Percentiles rank a stretch among this genome's conserved stretches.
phyloP scores from a whole-genome alignment of 1,284 basidiomycete species.

The Papiliotrema flavescens region DNA sequence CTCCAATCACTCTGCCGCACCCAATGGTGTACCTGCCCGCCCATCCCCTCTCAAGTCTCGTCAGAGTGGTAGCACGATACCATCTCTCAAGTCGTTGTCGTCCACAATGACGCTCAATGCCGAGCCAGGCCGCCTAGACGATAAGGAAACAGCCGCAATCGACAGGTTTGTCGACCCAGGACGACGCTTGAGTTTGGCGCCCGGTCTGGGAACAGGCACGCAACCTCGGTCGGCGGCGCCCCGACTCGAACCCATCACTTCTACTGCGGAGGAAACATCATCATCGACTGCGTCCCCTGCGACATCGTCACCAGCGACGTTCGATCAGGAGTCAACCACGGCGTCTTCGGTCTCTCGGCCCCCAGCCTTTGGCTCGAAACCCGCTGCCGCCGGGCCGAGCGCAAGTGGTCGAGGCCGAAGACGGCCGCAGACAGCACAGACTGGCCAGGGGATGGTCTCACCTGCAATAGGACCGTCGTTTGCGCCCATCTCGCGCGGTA shows the following conservation, averaged over 20 bases:
- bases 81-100: slow-evolving; percentile 2
- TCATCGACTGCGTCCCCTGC: not conserved
- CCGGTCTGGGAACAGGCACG: slow-evolving; percentile 31
- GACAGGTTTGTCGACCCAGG: slow-evolving; percentile 14
- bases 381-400: not conserved
- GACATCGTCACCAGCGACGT: not conserved
- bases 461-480: too few relatives aligned
- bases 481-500: slow-evolving; percentile 13
- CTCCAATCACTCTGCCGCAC: slow-evolving; percentile 9
- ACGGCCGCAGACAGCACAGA: slow-evolving; percentile 15
- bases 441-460: not conserved
- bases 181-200: slow-evolving; percentile 35
- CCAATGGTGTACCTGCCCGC: slow-evolving; percentile 3
- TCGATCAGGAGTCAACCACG: too few relatives aligned
- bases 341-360: slow-evolving; percentile 13
- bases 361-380: slow-evolving; percentile 8
- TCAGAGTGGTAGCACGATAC: slow-evolving; percentile 18
- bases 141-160: slow-evolving; percentile 1
- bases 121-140: too few relatives aligned
- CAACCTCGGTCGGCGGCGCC: not conserved
- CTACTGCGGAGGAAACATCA: not conserved
- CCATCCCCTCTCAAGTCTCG: slow-evolving; percentile 17
- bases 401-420: slow-evolving; percentile 5
- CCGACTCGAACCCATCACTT: too few relatives aligned
- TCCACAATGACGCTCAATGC: not conserved